Evolutionary conservation across 345 rosid genomes (phyloP).

Genomic region (Euphorbia lathyris): DNA sequence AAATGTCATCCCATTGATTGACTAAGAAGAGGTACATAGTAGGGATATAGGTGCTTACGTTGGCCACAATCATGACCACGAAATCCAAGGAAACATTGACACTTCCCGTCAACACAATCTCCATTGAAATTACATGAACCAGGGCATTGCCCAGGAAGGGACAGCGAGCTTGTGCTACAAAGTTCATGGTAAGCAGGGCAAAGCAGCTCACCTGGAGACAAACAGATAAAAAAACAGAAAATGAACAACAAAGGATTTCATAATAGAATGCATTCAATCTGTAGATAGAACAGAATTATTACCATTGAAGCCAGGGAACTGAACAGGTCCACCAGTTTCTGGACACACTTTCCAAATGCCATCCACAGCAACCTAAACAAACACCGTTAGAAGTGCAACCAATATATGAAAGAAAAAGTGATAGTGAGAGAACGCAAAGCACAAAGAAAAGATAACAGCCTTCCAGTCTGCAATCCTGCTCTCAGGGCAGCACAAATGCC

Average conservation of each 20-base stretch:
- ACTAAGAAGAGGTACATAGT: not conserved
- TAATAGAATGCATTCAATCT: not conserved
- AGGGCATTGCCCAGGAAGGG: conserved; percentile 74
- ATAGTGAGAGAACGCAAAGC: not conserved
- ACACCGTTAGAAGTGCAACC: conserved; percentile 2
- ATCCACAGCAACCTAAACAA: conserved; percentile 88
- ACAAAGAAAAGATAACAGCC: not conserved
- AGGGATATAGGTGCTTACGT: conserved; percentile 52
- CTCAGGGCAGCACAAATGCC: not conserved
- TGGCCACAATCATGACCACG: conserved; percentile 81
- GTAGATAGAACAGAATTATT: conserved; percentile 17
- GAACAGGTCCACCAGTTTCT: conserved; percentile 81
- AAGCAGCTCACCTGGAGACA: conserved; percentile 69
- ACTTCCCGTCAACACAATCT: conserved; percentile 85
- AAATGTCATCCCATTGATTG: not conserved
- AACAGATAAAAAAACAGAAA: conserved; percentile 13
- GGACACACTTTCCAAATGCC: conserved; percentile 94
- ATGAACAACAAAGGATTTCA: conserved; percentile 3
- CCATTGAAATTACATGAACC: conserved; percentile 84
- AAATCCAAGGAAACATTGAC: conserved; percentile 86
- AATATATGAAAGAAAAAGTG: not conserved
- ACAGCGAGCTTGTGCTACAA: conserved; percentile 48
- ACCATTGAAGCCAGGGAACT: conserved; percentile 91
- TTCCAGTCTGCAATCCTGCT: not conserved
- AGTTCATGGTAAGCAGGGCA: conserved; percentile 96